Conservation (phyloP, 768 basidiomycete species). For the Amyloporia xantha region DNA sequence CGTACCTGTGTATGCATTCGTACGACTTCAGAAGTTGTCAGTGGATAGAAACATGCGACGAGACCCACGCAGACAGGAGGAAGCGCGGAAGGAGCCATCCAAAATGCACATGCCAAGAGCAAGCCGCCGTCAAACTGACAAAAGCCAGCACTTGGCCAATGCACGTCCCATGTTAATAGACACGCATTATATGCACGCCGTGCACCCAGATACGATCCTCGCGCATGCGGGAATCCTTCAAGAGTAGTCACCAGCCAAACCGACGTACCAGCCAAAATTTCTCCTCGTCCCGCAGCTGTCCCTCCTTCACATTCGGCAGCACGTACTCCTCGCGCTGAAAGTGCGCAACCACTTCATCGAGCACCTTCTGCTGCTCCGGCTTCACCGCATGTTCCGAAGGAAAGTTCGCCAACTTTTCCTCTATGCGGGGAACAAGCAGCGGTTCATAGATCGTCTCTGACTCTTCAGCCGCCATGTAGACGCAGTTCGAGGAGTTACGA, state of each 20-base stretch:
- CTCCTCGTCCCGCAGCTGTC: constrained; percentile 54
- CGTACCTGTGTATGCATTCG: constrained; percentile 65
- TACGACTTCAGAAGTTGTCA: constrained; percentile 32
- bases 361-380: constrained; percentile 41
- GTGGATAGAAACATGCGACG: no score
- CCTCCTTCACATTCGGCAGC: constrained; percentile 39
- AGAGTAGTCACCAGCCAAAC: no score
- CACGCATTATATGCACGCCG: no score
- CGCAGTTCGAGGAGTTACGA: no score
- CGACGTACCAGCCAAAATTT: constrained; percentile 67
- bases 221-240: no score
- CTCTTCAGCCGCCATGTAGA: not conserved
- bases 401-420: constrained; percentile 9
- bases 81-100: no score
- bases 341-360: constrained; percentile 50
- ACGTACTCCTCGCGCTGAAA: constrained; percentile 48
- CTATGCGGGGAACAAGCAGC: constrained; percentile 14
- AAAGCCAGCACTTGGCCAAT: no score
- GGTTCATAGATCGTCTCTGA: constrained; percentile 13
- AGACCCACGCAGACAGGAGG: no score
- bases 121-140: no score
- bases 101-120: no score
- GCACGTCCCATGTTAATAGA: no score
- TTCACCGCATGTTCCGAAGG: constrained; percentile 31
- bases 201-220: no score